These are phyloP conservation scores for Ustilago cynodontis DNA, from an alignment of 1,284 basidiomycete species.

Conservation along the genomic window DNA sequence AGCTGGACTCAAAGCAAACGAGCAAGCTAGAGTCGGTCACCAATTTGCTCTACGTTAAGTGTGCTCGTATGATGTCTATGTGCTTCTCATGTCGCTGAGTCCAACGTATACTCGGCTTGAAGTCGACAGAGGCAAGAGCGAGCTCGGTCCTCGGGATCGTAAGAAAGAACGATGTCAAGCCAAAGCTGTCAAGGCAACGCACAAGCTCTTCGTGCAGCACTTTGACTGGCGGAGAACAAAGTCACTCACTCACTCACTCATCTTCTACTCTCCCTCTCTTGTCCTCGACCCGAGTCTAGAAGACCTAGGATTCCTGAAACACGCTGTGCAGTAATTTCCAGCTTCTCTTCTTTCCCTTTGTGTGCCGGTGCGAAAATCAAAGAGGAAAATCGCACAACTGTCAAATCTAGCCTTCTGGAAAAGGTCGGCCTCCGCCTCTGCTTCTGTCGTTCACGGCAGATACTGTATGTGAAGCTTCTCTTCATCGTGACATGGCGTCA, in stretches of 20 bases:
- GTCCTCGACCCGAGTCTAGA: background rate
- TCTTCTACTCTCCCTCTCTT: slow-evolving; percentile 11
- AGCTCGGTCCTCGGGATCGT: background rate
- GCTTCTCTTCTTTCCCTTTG: background rate
- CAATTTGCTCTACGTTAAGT: background rate
- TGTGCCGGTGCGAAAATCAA: background rate
- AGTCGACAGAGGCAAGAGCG: background rate
- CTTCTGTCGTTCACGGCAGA: too few relatives aligned
- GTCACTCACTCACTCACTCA: slow-evolving; percentile 18
- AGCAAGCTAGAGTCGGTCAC: too few relatives aligned
- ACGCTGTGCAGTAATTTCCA: background rate
- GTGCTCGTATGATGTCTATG: background rate
- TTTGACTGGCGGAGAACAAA: slow-evolving; percentile 5
- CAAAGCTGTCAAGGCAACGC: too few relatives aligned
- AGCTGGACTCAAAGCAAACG: slow-evolving; percentile 1
- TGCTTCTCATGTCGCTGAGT: background rate
- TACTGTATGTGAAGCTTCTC: background rate
- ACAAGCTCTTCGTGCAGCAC: slow-evolving; percentile 10
- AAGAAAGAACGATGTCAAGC: background rate
- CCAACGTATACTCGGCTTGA: background rate
- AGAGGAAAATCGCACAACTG: background rate
- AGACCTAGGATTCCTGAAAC: background rate
- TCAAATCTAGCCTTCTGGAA: background rate
- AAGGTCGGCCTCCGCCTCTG: background rate
- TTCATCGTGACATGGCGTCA: background rate